Base-by-base conservation (phyloP, 257 asterid genomes). In the Hygrophila difformis region DNA sequence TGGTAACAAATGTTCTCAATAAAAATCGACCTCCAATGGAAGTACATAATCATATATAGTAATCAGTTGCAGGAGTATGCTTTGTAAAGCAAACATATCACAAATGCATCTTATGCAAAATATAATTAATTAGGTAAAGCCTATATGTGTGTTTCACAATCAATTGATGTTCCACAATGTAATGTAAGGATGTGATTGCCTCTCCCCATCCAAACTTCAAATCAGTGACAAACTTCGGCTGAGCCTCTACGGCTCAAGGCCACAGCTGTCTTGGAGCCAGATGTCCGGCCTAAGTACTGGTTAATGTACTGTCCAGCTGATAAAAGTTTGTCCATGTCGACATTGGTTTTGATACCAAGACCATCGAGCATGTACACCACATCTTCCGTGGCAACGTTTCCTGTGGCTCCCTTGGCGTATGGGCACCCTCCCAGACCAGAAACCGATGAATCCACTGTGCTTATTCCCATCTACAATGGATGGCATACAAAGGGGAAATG, bases 351-450 rank as follows among this genome's bases (percentile, higher is more conserved):
- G 36, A 76, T 74, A 12, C 97, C 93, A 46, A 81, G 77, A 26
- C 94, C 95, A 23, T 75, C 57, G 20, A 88, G 88, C 97, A 84
- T 84, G 78, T 84, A 88, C 11, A 84, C 79, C 1, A 81, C 97
- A 51, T 88, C 97, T 71, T 88, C 97, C 0, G 94, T 84, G 5
- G 97, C 88, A 22, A 84, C 97, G 41, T 88, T 88, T 50, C 95
- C 97, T 1, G 97, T 72, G 37, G 97, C 95, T 34, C 97, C 95
- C 56, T 78, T 76, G 19, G 95, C 97, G 39, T 84, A 88, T 0
- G 97, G 95, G 55, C 95, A 88, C 51, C 95, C 97, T 60, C 97
- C 97, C 0, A 84, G 70, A 21, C 94, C 95, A 12, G 93, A 67
- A 28, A 88, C 70, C 4, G 95, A 88, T 12, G 95, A 84, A 70